phyloP scores from a whole-genome alignment of 345 rosid species.

The Eucalyptus rudis region DNA sequence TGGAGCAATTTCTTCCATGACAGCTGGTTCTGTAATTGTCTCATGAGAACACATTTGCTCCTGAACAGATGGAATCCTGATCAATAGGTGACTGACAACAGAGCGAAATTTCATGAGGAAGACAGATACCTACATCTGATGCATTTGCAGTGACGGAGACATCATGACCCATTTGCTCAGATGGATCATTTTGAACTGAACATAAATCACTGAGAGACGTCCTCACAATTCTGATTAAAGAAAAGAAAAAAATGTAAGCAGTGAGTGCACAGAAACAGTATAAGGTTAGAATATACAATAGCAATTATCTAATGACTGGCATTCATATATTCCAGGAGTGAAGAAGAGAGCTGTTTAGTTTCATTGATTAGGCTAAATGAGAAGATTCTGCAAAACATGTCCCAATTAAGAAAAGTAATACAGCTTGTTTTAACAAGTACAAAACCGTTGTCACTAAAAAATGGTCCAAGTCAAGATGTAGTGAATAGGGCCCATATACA shows the following conservation, averaged over 20 bases:
- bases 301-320: neutral
- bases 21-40: neutral
- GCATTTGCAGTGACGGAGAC: slow-evolving; percentile 8
- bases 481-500: neutral
- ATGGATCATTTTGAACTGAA: slow-evolving; percentile 7
- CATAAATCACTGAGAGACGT: slow-evolving; percentile 48
- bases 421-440: neutral
- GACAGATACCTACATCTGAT: slow-evolving; percentile 21
- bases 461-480: neutral
- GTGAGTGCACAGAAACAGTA: neutral
- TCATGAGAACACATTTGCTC: slow-evolving; percentile 15
- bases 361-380: neutral
- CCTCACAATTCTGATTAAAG: slow-evolving; percentile 43
- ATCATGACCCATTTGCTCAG: slow-evolving; percentile 8
- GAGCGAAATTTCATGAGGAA: neutral
- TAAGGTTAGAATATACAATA: neutral
- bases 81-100: neutral
- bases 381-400: neutral
- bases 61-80: slow-evolving; percentile 6
- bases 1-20: slow-evolving; percentile 17
- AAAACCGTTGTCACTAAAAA: neutral
- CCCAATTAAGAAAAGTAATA: neutral
- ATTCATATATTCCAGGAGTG: neutral
- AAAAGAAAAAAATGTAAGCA: neutral
- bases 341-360: neutral